Evolutionary conservation across 495 filamentous ascomycete species (phyloP), one percentile per base, ranked within the genome.

Genomic region (Saxophila tyrrhenica): DNA sequence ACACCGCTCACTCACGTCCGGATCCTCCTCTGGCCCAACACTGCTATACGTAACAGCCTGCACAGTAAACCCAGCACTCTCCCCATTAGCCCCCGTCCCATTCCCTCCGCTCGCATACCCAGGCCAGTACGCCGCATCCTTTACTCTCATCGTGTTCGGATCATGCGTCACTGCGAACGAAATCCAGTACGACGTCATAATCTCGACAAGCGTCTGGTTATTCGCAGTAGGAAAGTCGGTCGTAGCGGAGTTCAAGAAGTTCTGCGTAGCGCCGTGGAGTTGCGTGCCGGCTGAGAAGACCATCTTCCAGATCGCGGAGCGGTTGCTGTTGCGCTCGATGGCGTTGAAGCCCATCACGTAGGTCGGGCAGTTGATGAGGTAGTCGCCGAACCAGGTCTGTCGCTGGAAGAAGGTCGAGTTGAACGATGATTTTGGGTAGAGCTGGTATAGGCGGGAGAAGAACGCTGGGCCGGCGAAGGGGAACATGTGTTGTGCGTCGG

Each of bases 131-230:
- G 62, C 51, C 22, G 53, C 57, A n/a, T 41, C 20, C 3, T 24
- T 25, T 19, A 24, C 52, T 25, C 51, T 48, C 23, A 53, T 21
- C 1, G 49, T 20, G 21, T 64, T 64, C 19, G 62, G 62, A 51
- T 64, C 56, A 29, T 54, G 35, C 17, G 23, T 55, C 11, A 43
- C 48, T 3, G 59, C 39, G 64, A 90, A 90, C 5, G 67, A 71
- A 22, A 84, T 73, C 17, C 91, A 72, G 48, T 84, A 76, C 8
- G 82, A 73, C 54, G 79, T 64, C 7, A 75, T 68, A 19, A 94
- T 73, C 32, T 78, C 75, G 0, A 74, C 62, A 2, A 85, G 75
- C 21, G 73, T 76, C 52, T 89, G 72, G 9, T 64, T 64, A 47
- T 62, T 60, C 1, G 52, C 61, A 1, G 22, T 11, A 2, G 55